phyloP scores from a whole-genome alignment of 257 asterid genomes.

The Verbena officinalis region DNA sequence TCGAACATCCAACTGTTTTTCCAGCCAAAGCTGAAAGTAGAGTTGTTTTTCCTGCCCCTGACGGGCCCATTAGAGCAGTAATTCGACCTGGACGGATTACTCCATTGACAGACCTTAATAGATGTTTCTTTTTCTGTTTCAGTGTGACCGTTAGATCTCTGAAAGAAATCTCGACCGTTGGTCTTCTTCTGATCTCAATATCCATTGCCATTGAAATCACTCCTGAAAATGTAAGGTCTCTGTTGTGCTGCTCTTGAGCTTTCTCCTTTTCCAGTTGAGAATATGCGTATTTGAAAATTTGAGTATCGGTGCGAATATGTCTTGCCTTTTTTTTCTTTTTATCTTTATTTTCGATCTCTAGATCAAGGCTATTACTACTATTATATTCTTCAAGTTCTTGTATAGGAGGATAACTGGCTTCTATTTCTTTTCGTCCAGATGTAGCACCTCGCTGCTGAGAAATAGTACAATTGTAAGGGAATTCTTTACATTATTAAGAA shows the following conservation, averaged over 20 bases:
- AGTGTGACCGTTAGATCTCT: conserved; percentile 74
- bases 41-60: conserved; percentile 98
- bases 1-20: conserved; percentile 79
- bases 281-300: conserved; percentile 85
- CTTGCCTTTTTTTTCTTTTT: conserved; percentile 53
- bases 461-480: conserved; percentile 33
- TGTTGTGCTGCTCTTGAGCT: conserved; percentile 69
- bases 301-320: conserved; percentile 69
- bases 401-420: conserved; percentile 38
- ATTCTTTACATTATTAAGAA: too few relatives aligned
- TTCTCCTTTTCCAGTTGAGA: conserved; percentile 87
- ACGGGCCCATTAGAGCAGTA: conserved; percentile 98
- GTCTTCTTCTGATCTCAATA: conserved; percentile 54
- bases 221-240: conserved; percentile 60
- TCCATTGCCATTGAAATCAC: conserved; percentile 66
- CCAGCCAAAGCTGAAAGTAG: conserved; percentile 95
- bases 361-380: conserved; percentile 39
- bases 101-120: conserved; percentile 77
- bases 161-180: conserved; percentile 66
- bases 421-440: conserved; percentile 40
- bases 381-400: conserved; percentile 50
- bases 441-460: conserved; percentile 41
- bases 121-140: conserved; percentile 69
- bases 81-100: conserved; percentile 81
- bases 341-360: conserved; percentile 33